Evolutionary conservation across 805 yeast species (phyloP).

Genomic region (Monosporozyma servazzii): DNA sequence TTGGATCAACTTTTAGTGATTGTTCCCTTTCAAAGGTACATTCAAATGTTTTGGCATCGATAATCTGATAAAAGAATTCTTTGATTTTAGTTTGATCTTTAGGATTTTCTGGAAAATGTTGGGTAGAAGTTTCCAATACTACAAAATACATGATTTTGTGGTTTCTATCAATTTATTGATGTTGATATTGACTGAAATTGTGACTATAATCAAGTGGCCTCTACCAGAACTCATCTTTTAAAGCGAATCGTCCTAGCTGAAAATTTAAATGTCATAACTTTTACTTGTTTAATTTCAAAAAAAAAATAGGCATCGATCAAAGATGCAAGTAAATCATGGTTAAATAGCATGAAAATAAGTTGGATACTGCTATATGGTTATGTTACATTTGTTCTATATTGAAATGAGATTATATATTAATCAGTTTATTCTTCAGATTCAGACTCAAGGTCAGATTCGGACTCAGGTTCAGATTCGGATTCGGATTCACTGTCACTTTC

Average conservation of each 20-base stretch:
- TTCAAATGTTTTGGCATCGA: conserved; percentile 43
- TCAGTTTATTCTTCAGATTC: neutral
- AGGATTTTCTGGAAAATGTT: conserved; percentile 14
- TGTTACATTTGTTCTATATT: neutral
- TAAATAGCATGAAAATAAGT: neutral
- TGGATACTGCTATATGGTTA: neutral
- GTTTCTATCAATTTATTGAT: neutral
- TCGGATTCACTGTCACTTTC: conserved; percentile 3
- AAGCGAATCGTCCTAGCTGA: neutral
- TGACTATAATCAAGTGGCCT: neutral
- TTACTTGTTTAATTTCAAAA: neutral
- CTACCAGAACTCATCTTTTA: neutral
- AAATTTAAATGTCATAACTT: neutral
- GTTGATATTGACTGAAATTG: neutral
- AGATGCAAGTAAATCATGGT: neutral
- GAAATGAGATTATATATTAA: neutral
- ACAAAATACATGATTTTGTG: conserved; percentile 8
- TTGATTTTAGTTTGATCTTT: conserved; percentile 62
- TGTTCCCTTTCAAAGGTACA: conserved; percentile 31
- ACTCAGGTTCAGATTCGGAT: conserved; percentile 1
- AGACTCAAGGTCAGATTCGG: neutral
- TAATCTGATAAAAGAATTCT: conserved; percentile 57
- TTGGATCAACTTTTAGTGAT: conserved; percentile 43
- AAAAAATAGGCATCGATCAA: neutral
- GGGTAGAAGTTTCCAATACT: conserved; percentile 7